These are phyloP conservation scores for Pseudonitzschia multiseries DNA, from an alignment of 108 stramenopile genomes.

Conservation along the genomic window DNA sequence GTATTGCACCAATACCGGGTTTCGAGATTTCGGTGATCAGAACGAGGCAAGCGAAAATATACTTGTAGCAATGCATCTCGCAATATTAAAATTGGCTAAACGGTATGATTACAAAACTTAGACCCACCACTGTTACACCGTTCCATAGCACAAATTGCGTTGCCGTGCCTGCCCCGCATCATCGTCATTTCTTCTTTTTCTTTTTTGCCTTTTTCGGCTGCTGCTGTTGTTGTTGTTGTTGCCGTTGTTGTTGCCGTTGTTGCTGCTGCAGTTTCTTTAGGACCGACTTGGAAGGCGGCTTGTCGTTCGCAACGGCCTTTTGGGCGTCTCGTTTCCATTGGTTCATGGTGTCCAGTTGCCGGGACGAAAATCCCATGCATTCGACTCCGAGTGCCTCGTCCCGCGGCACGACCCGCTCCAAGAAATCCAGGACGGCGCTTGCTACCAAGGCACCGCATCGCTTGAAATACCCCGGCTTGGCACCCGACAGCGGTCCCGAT, in stretches of 20 bases:
- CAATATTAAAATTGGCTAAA: no score
- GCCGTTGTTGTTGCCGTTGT: not conserved
- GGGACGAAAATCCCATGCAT: slow-evolving; percentile 49
- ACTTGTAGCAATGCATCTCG: no score
- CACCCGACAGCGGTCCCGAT: slow-evolving; percentile 69
- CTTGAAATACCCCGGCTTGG: slow-evolving; percentile 84
- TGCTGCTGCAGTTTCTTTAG: slow-evolving; percentile 40
- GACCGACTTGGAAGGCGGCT: slow-evolving; percentile 60
- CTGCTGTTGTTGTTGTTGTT: not conserved
- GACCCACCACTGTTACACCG: no score
- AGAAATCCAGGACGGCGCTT: slow-evolving; percentile 46
- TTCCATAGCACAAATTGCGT: no score
- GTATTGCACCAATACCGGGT: slow-evolving; percentile 17
- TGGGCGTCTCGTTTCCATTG: slow-evolving; percentile 65
- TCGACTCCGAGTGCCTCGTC: slow-evolving; percentile 11
- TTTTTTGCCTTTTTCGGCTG: slow-evolving; percentile 53
- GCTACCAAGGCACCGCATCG: slow-evolving; percentile 77
- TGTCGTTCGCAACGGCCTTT: slow-evolving; percentile 48
- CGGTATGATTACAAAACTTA: not conserved
- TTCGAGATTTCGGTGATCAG: not conserved
- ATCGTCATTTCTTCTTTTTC: slow-evolving; percentile 29
- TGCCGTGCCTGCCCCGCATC: not conserved
- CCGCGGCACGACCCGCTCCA: slow-evolving; percentile 40
- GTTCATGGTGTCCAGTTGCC: slow-evolving; percentile 54
- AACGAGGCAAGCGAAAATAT: no score